A percentile compares a stretch with the other conserved stretches of the same genome.
These are phyloP conservation scores for Heterobasidion irregulare DNA, from an alignment of 1,284 basidiomycete species.

Conservation along the genomic window DNA sequence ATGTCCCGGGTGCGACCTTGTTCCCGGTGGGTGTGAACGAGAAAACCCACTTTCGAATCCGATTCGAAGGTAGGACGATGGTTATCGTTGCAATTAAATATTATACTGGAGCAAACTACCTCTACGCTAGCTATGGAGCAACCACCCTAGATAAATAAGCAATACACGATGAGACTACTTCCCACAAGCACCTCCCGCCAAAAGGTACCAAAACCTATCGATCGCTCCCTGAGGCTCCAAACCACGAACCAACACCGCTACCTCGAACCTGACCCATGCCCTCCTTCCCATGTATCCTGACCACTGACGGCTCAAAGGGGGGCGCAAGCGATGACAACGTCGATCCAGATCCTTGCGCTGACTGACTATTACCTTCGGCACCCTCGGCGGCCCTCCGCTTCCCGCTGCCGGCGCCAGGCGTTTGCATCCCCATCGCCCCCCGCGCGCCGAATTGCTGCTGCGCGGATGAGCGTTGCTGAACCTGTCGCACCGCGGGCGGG, in stretches of 20 bases:
- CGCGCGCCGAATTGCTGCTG: too few relatives aligned
- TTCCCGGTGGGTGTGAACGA: too few relatives aligned
- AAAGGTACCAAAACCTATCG: not conserved
- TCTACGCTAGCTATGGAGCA: too few relatives aligned
- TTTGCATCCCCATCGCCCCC: too few relatives aligned
- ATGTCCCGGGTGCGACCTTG: too few relatives aligned
- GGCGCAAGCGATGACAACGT: constrained; percentile 22
- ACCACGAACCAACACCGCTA: not conserved
- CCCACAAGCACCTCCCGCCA: not conserved
- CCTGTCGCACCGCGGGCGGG: not conserved
- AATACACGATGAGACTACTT: not conserved
- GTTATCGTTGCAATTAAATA: too few relatives aligned
- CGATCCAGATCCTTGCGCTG: constrained; percentile 8
- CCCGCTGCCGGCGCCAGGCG: not conserved
- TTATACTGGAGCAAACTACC: too few relatives aligned
- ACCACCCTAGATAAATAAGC: too few relatives aligned
- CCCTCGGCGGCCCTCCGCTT: not conserved
- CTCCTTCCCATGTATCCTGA: constrained; percentile 2
- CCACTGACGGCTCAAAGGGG: constrained; percentile 22
- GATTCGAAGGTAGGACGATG: too few relatives aligned
- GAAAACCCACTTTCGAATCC: too few relatives aligned
- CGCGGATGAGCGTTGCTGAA: not conserved
- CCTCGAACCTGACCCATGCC: not conserved
- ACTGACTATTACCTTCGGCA: not conserved
- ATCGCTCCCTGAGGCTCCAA: not conserved